phyloP scores from a whole-genome alignment of 148 eudicot species.

The Rhododendron ovatum region DNA sequence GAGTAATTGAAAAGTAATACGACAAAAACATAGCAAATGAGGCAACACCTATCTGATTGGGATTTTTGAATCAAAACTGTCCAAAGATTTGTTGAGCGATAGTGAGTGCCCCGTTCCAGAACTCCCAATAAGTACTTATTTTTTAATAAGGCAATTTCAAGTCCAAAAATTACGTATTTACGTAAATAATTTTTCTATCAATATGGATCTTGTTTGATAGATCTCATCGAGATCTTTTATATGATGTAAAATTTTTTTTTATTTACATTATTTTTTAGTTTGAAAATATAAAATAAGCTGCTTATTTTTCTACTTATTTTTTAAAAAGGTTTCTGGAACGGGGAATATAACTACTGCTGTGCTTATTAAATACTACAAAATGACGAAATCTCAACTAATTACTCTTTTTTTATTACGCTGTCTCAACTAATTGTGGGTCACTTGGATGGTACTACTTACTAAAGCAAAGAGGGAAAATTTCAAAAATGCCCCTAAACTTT shows the following conservation, averaged over 20 bases:
- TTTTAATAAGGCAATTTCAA: too few species aligned
- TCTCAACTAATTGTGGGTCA: neutral
- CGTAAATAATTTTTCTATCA: too few species aligned
- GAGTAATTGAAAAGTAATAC: neutral
- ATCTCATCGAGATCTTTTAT: too few species aligned
- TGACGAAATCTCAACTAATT: neutral
- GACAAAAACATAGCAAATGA: neutral
- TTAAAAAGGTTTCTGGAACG: too few species aligned
- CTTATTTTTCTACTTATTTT: too few species aligned
- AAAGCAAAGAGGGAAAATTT: neutral
- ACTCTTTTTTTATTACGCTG: neutral
- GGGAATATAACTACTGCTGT: neutral
- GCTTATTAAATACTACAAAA: neutral
- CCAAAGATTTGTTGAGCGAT: neutral
- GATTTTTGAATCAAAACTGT: neutral
- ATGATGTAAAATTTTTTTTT: too few species aligned
- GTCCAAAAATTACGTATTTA: too few species aligned
- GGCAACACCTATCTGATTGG: neutral
- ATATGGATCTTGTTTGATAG: too few species aligned
- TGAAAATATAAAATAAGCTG: too few species aligned
- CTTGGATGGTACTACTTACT: neutral
- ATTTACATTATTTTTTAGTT: too few species aligned
- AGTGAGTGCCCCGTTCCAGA: too few species aligned
- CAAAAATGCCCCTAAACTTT: neutral
- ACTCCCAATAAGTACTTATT: too few species aligned